Base-by-base conservation (phyloP, 2,329 filamentous ascomycete genomes). In the Lasiodiplodia sp. region DNA sequence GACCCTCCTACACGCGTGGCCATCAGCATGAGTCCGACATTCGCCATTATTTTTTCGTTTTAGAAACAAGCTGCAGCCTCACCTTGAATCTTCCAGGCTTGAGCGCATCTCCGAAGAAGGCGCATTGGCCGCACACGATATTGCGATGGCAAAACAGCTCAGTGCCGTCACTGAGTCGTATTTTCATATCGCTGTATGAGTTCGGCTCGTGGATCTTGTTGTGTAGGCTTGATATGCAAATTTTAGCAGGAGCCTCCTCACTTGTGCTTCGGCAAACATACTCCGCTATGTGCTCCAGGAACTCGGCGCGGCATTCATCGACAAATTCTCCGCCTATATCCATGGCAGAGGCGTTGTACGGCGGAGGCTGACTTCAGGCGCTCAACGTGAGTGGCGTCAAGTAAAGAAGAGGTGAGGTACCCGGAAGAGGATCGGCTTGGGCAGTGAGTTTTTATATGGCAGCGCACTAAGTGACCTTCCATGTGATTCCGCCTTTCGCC, bases 271-370 rank as follows among this genome's bases (percentile, higher is more conserved):
- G 40, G 40, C 3, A 2, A 7, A 44, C 40, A 44, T 44, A 44
- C 40, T 8, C 1, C 6, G 40, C 40, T 18, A 44, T 8, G 16
- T 1, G 40, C 40, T 44, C 16, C 40, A 44, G 16, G 40, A n/a
- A 8, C 4, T 1, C 16, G 2, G 6, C 0, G 2, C 40, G 40
- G 18, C 2, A 2, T 16, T 8, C 6, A 2, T 18, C 1, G 40
- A 44, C 14, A 4, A 31, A 31, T 3, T 18, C 38, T 44, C 18
- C 16, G 14, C 7, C 14, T 12, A 6, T 16, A 14, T 44, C 40
- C 40, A 8, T 34, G 31, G 31, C 7, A 10, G 31, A 10, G 7
- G 31, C 31, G 31, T 2, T 34, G 8, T 2, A 10, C 7, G 31
- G 31, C 7, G 31, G 31, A 34, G 31, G 31, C 7, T 2, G 7